Evolutionary conservation across 208 protist species (phyloP), one percentile per base, ranked within the genome.

Genomic region (Wallacemonas sp.): DNA sequence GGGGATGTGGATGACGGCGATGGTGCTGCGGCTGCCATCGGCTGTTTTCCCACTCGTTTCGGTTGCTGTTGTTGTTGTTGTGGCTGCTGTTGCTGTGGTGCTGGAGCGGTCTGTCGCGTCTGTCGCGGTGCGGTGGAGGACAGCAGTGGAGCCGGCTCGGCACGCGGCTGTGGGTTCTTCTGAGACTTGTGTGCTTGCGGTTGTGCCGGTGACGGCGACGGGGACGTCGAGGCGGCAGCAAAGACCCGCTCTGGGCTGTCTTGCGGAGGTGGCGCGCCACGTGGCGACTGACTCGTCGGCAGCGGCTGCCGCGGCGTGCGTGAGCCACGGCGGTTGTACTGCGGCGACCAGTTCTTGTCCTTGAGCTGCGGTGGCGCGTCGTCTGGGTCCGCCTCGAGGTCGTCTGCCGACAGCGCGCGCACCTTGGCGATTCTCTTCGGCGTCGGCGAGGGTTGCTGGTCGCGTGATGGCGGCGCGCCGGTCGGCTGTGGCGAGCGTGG

Each of bases 281-380:
- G 52, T 6, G 1, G 52, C 6, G 52, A 58, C 12, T 6, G 8
- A 17, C 0, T 17, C 24, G 47, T 55, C 23, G 47, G 47, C 24
- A 41, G 32, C 30, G 52, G 52, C 1, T 58, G 52, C 4, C 52
- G 52, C 9, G 52, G 52, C 2, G 52, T 58, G 30, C 2, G 52
- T 39, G 52, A 58, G 29, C 29, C 4, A 21, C 52, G 32, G 0
- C 52, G 52, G 14, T 9, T 17, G 29, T 58, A 58, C 30, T 58
- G 52, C n/a, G 52, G 52, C n/a, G 52, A 33, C 52, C 52, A 43
- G 6, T 16, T 6, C 52, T 58, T 58, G 52, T 58, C 52, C 52
- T 58, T 58, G n/a, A 58, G 30, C 29, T 58, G 52, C 32, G 52
- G 52, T 24, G 52, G 52, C 32, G 52, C 52, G 34, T 39, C 52